Percentiles rank a stretch among this genome's conserved stretches.
phyloP scores from a whole-genome alignment of 75 land plant genomes.

The Pinus taeda region DNA sequence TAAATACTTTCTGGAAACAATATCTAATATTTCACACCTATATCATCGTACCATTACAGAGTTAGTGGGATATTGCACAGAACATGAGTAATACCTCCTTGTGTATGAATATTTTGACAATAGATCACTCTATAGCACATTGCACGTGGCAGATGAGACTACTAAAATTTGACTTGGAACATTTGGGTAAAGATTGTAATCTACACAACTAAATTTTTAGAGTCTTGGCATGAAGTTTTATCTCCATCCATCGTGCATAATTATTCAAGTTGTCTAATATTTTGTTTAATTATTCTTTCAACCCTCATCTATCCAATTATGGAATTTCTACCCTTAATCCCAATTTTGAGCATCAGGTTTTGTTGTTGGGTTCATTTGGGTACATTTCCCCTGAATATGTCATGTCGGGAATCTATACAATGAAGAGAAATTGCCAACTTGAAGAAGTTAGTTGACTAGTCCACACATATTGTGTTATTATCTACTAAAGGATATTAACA shows the following conservation, averaged over 20 bases:
- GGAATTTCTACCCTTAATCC: too few species aligned
- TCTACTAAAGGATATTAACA: too few species aligned
- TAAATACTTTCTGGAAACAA: conserved; percentile 68
- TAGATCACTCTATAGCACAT: conserved; percentile 74
- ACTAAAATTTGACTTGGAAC: conserved; percentile 82
- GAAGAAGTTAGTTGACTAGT: too few species aligned
- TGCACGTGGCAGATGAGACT: conserved; percentile 76
- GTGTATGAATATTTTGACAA: conserved; percentile 74
- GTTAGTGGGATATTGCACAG: conserved; percentile 84
- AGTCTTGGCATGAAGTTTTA: conserved; percentile 92
- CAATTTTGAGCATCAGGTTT: too few species aligned
- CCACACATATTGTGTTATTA: too few species aligned
- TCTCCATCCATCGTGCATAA: conserved; percentile 79
- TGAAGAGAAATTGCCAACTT: too few species aligned
- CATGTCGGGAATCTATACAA: too few species aligned
- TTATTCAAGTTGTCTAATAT: conserved; percentile 90
- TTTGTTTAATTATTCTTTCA: conserved; percentile 43
- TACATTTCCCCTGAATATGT: too few species aligned
- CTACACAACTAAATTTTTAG: conserved; percentile 85
- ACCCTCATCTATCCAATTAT: too few species aligned
- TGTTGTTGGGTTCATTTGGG: too few species aligned
- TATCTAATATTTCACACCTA: conserved; percentile 65
- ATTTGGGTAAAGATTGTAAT: conserved; percentile 90
- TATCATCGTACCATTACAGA: conserved; percentile 76
- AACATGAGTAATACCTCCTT: conserved; percentile 80